Conservation (phyloP, 257 asterid genomes). For the Fraxinus cuspidata region DNA sequence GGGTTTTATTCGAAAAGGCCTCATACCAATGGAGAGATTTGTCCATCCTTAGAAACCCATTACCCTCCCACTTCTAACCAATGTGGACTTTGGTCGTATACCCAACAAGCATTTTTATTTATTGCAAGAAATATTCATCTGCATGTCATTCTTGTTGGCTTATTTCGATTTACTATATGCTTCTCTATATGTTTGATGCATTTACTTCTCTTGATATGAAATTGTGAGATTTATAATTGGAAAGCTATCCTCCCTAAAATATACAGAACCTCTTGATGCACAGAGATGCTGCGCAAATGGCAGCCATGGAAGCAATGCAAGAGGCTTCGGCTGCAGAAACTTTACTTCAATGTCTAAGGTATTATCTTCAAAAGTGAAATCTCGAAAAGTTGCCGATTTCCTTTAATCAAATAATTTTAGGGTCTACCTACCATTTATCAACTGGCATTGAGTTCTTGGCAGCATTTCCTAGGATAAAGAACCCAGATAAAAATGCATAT, state of each 20-base stretch:
- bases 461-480: not conserved
- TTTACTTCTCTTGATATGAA: conserved; percentile 9
- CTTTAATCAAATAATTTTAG: not conserved
- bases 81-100: too few species aligned
- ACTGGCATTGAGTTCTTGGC: not conserved
- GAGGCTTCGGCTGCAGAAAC: conserved; percentile 85
- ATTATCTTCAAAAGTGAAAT: conserved; percentile 24
- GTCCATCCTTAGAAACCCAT: too few species aligned
- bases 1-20: too few species aligned
- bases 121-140: conserved; percentile 1
- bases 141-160: conserved; percentile 8
- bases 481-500: not conserved
- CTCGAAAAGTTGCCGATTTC: not conserved
- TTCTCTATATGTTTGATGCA: not conserved
- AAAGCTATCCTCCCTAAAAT: conserved; percentile 29
- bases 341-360: conserved; percentile 88
- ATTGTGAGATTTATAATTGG: conserved; percentile 19
- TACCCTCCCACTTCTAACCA: too few species aligned
- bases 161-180: not conserved
- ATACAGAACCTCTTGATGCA: conserved; percentile 77
- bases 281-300: conserved; percentile 84
- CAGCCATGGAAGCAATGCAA: conserved; percentile 91
- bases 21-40: too few species aligned
- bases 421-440: not conserved
- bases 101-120: too few species aligned